Evolutionary conservation across 2,329 filamentous ascomycete species (phyloP), one percentile per base, ranked within the genome.

Genomic region (Alternaria tenuissima): DNA sequence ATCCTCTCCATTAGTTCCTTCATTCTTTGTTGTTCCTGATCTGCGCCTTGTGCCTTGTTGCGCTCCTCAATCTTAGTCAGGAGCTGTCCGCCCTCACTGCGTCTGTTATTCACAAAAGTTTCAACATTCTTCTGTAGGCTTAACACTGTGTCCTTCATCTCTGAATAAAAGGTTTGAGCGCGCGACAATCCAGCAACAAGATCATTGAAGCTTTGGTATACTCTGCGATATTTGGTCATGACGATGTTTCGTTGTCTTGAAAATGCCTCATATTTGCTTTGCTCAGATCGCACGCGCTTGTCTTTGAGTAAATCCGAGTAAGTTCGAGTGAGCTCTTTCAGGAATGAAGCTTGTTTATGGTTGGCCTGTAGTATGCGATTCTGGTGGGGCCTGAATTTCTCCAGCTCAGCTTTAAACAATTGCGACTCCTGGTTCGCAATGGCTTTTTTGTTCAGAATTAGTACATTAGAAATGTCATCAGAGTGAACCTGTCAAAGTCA

Each of bases 401-500:
- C 94, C n/a, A 99, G 85, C 78, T 99, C 95, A 16, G 93, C 89
- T 76, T 97, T 91, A 81, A 99, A 99, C 3, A 99, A 86, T 72
- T 97, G 93, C 12, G 85, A 89, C 78, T 99, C 95, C 72, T 95
- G 94, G 73, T 93, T 96, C 20, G 93, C 87, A 72, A 98, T 94
- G 2, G 93, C 91, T 80, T 98, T 99, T 78, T 98, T 98, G 84
- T 99, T 99, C 60, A 99, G 83, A 57, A 99, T 99, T 61, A 99
- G 84, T 12, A 98, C 94, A 74, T 97, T 95, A 5, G 94, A 97
- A 65, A 99, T 99, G 73, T 99, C 96, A 74, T 99, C 96, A 67
- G 91, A 93, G 80, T 96, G 94, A 54, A 94, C 90, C 94, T 97
- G 66, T 14, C 48, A 20, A 41, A 28, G 44, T 66, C 55, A 64